These are phyloP conservation scores for Bipolaris bicolor DNA, from an alignment of 2,329 filamentous ascomycete species.

Conservation along the genomic window DNA sequence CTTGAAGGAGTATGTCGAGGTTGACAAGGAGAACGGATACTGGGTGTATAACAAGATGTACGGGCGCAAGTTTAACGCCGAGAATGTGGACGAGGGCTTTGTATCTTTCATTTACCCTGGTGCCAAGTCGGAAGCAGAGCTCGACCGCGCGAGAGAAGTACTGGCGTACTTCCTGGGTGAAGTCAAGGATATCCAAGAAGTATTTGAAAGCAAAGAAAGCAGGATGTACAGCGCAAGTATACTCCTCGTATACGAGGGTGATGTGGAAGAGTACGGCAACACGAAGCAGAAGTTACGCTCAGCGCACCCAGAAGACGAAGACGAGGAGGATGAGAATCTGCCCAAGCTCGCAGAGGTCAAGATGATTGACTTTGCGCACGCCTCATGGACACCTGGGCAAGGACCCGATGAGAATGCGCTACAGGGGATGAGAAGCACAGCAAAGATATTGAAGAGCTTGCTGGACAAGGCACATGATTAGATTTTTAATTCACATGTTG, in stretches of 20 bases:
- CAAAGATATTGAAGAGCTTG: conserved; percentile 73
- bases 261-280: conserved; percentile 60
- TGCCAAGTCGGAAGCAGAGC: conserved; percentile 31
- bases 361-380: conserved; percentile 97
- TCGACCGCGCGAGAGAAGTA: conserved; percentile 55
- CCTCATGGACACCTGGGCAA: conserved; percentile 77
- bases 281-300: conserved; percentile 41
- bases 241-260: conserved; percentile 70
- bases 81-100: conserved; percentile 64
- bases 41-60: conserved; percentile 71
- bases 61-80: conserved; percentile 61
- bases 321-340: conserved; percentile 52
- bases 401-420: conserved; percentile 87
- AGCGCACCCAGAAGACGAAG: conserved; percentile 43
- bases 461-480: conserved; percentile 37
- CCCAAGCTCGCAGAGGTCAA: conserved; percentile 80
- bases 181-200: conserved; percentile 61
- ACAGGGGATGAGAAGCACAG: conserved; percentile 73
- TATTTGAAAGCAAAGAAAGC: conserved; percentile 67
- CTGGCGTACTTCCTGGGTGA: conserved; percentile 51
- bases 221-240: conserved; percentile 72
- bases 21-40: conserved; percentile 59
- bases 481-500: neutral
- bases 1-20: conserved; percentile 40
- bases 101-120: conserved; percentile 60